A percentile compares a stretch with the other conserved stretches of the same genome.
These are phyloP conservation scores for Rhodamnia argentea DNA, from an alignment of 345 rosid species.

Conservation along the genomic window DNA sequence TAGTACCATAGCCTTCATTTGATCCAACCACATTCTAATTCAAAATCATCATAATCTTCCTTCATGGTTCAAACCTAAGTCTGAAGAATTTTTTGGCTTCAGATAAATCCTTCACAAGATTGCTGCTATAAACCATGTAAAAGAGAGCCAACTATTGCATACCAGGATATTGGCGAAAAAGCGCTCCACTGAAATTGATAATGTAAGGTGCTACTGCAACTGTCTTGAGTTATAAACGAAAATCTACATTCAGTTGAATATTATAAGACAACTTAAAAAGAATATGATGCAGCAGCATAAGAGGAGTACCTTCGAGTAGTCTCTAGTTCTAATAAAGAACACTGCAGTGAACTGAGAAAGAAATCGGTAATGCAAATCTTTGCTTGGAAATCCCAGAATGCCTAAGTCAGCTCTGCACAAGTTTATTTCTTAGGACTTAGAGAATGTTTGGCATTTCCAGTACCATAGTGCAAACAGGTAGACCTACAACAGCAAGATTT, in stretches of 20 bases:
- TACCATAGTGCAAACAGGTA: background rate
- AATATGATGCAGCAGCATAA: background rate
- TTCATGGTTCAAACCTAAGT: background rate
- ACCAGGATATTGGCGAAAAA: slow-evolving; percentile 95
- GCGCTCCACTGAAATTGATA: slow-evolving; percentile 81
- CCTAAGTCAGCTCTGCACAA: slow-evolving; percentile 89
- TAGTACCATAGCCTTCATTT: background rate
- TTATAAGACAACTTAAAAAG: slow-evolving; percentile 1
- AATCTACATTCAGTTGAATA: background rate
- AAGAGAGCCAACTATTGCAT: background rate
- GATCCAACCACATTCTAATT: background rate
- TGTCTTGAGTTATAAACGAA: slow-evolving; percentile 49
- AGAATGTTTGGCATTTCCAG: background rate
- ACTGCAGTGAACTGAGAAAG: slow-evolving; percentile 82
- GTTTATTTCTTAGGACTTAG: slow-evolving; percentile 7
- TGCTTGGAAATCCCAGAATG: slow-evolving; percentile 78
- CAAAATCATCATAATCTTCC: background rate
- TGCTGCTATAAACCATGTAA: background rate
- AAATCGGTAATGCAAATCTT: slow-evolving; percentile 90
- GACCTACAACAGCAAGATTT: slow-evolving; percentile 8
- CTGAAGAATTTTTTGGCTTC: background rate
- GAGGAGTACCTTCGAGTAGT: slow-evolving; percentile 74
- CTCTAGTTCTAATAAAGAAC: slow-evolving; percentile 78
- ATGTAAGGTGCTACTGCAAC: slow-evolving; percentile 83
- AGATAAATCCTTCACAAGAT: background rate